Percentiles rank a stretch among this genome's conserved stretches.
Evolutionary conservation across 352 stramenopile genomes (phyloP).

Genomic region (Globisporangium middletonii): DNA sequence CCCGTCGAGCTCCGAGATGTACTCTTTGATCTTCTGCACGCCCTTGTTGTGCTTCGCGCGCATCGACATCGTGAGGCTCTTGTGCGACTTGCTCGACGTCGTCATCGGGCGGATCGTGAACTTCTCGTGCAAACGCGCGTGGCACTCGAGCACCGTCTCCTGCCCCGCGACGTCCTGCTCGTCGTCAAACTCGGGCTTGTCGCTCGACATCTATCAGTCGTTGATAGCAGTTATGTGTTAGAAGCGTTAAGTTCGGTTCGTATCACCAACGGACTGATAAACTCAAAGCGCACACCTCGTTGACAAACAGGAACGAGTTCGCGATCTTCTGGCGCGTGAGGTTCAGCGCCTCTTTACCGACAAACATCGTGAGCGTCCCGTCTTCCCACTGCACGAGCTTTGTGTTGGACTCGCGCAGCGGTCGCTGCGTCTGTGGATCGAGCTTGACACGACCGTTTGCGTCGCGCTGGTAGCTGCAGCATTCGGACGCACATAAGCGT

Average conservation of each 20-base stretch:
- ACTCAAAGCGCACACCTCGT: slow-evolving; percentile 24
- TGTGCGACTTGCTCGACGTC: slow-evolving; percentile 78
- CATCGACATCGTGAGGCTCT: slow-evolving; percentile 87
- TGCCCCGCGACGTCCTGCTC: slow-evolving; percentile 54
- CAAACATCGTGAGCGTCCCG: slow-evolving; percentile 81
- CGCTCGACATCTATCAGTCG: slow-evolving; percentile 38
- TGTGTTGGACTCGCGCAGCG: slow-evolving; percentile 68
- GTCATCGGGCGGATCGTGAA: slow-evolving; percentile 86
- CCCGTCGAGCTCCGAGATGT: slow-evolving; percentile 83
- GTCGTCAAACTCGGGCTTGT: slow-evolving; percentile 57
- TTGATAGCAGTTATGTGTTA: background rate
- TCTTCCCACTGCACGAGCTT: slow-evolving; percentile 87
- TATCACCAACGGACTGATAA: too few species aligned
- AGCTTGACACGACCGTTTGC: slow-evolving; percentile 52
- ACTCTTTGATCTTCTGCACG: slow-evolving; percentile 80
- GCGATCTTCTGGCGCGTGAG: slow-evolving; percentile 81
- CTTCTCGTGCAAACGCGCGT: slow-evolving; percentile 75
- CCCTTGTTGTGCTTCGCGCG: slow-evolving; percentile 87
- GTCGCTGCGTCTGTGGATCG: slow-evolving; percentile 50
- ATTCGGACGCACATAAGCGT: background rate
- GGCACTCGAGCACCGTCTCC: slow-evolving; percentile 79
- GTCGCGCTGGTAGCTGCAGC: slow-evolving; percentile 45
- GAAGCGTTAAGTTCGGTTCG: too few species aligned
- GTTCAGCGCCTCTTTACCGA: slow-evolving; percentile 76
- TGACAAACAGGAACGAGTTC: slow-evolving; percentile 85